These are phyloP conservation scores for Pichia sp. DNA, from an alignment of 1,139 yeast species.

Conservation along the genomic window DNA sequence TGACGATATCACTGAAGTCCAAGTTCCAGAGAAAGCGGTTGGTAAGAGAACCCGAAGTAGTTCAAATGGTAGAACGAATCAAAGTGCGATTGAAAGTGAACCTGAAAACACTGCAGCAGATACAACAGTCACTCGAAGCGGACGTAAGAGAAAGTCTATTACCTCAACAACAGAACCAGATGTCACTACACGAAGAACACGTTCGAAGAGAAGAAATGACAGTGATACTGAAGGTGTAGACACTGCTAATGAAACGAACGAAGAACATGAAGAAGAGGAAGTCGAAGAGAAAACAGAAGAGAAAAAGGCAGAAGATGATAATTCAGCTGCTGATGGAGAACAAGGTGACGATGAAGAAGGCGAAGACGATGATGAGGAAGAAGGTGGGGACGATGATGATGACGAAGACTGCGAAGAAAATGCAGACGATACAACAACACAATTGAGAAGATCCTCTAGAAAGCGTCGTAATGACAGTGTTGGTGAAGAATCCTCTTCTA, in stretches of 20 bases:
- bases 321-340: neutral
- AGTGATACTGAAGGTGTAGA: constrained; percentile 6
- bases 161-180: constrained; percentile 3
- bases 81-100: constrained; percentile 15
- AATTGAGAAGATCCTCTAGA: constrained; percentile 6
- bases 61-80: constrained; percentile 2
- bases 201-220: constrained; percentile 8
- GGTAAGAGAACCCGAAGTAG: constrained; percentile 20
- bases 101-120: constrained; percentile 7
- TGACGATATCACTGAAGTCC: constrained; percentile 4
- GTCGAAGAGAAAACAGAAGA: constrained; percentile 3
- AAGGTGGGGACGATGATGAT: neutral
- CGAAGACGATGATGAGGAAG: constrained; percentile 9
- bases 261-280: neutral
- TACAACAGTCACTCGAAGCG: constrained; percentile 8
- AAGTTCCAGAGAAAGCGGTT: constrained; percentile 8
- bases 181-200: constrained; percentile 10
- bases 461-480: constrained; percentile 1
- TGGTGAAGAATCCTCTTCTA: neutral
- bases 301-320: constrained; percentile 4
- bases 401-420: too few species aligned
- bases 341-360: constrained; percentile 11
- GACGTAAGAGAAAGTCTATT: constrained; percentile 7
- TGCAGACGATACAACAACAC: neutral
- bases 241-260: neutral